Conservation (phyloP, 129 eudicot species). For the Arctium lappa region DNA sequence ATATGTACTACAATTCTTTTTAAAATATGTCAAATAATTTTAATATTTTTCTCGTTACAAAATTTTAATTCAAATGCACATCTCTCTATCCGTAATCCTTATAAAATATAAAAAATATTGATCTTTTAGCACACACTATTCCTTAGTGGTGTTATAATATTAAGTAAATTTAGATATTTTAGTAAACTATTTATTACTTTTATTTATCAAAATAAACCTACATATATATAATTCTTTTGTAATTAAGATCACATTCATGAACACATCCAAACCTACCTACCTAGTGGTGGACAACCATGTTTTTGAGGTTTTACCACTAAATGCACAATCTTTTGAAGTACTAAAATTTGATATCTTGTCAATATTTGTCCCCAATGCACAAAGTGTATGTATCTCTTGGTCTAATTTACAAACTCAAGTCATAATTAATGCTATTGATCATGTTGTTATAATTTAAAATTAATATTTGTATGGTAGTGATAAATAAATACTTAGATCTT, state of each 20-base stretch:
- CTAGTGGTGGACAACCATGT: not conserved
- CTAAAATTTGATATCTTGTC: conserved; percentile 13
- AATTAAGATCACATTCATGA: not conserved
- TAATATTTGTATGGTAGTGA: not conserved
- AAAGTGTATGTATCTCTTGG: not conserved
- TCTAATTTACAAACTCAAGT: not conserved
- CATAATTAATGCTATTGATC: not conserved
- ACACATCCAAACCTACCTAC: not conserved
- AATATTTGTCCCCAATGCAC: conserved; percentile 4
- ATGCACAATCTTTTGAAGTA: conserved; percentile 5
- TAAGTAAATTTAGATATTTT: not conserved
- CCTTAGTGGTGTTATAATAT: no score
- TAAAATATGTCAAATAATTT: not conserved
- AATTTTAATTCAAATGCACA: not conserved
- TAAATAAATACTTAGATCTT: not conserved
- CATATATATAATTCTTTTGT: no score
- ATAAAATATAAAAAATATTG: not conserved
- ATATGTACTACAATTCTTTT: not conserved
- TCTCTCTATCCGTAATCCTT: not conserved
- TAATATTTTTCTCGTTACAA: not conserved
- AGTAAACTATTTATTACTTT: no score
- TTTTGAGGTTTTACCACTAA: not conserved
- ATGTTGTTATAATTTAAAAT: no score
- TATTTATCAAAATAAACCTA: no score
- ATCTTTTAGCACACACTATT: not conserved